Conservation (phyloP, 208 protist species). For the Angomonas ambiguus region DNA sequence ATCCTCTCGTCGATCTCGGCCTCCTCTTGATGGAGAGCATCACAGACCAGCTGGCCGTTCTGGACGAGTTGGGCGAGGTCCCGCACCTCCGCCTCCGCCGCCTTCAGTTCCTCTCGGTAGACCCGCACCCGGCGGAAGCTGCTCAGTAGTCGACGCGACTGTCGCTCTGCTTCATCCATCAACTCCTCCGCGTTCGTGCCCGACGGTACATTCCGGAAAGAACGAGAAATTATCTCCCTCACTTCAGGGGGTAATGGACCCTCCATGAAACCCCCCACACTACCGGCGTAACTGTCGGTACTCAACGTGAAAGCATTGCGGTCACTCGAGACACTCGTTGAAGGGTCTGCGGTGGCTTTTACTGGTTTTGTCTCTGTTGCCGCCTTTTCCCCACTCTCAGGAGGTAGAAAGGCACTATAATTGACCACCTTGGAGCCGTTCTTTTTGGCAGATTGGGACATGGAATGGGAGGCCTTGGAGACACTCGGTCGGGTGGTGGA, state of each 20-base stretch:
- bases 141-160: constrained; percentile 76
- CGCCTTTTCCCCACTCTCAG: not conserved
- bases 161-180: constrained; percentile 56
- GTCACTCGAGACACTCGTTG: not conserved
- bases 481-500: not conserved
- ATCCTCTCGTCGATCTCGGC: constrained; percentile 61
- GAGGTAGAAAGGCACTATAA: not conserved
- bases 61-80: constrained; percentile 54
- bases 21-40: constrained; percentile 44
- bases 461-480: not conserved
- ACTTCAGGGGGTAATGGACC: constrained; percentile 5
- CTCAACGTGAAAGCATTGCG: not conserved
- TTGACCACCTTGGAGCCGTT: not conserved
- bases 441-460: not conserved
- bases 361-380: not conserved
- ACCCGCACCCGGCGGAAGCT: constrained; percentile 68
- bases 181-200: not conserved
- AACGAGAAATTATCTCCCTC: not conserved
- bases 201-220: not conserved
- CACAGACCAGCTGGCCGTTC: constrained; percentile 35
- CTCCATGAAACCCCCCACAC: constrained; percentile 3
- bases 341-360: not conserved
- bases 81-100: constrained; percentile 53
- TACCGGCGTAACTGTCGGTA: not conserved
- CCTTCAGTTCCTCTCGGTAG: constrained; percentile 72